These are phyloP conservation scores for Hortiboletus flavorubellus DNA, from an alignment of 768 basidiomycete species.

Conservation along the genomic window DNA sequence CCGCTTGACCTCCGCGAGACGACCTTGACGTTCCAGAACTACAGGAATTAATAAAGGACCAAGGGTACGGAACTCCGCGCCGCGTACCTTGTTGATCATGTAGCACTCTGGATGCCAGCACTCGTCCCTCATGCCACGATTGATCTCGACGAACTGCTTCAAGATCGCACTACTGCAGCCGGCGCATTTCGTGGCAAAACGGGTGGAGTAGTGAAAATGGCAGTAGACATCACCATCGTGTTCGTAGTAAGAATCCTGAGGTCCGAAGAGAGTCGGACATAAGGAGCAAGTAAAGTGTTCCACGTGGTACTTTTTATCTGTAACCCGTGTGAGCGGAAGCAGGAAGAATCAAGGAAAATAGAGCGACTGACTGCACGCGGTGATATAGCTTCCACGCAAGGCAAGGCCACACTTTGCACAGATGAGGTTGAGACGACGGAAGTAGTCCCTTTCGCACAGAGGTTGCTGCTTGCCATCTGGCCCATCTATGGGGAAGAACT, in stretches of 20 bases:
- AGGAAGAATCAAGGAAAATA: not conserved
- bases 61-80: not conserved
- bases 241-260: slow-evolving; percentile 98
- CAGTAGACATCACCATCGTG: slow-evolving; percentile 98
- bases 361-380: slow-evolving; percentile 83
- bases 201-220: slow-evolving; percentile 98
- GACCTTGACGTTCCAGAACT: slow-evolving; percentile 99
- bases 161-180: slow-evolving; percentile 96
- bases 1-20: slow-evolving; percentile 70
- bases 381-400: slow-evolving; percentile 95
- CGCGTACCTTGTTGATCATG: slow-evolving; percentile 95
- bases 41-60: slow-evolving; percentile 13
- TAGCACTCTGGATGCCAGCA: slow-evolving; percentile 99
- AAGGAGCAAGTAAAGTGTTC: slow-evolving; percentile 99
- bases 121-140: slow-evolving; percentile 96
- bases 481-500: slow-evolving; percentile 98
- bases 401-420: slow-evolving; percentile 96
- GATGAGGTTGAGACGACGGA: slow-evolving; percentile 91
- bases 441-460: slow-evolving; percentile 98
- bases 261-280: slow-evolving; percentile 93
- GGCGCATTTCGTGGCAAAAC: slow-evolving; percentile 97
- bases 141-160: slow-evolving; percentile 99
- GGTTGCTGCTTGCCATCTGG: slow-evolving; percentile 85
- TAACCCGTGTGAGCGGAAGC: slow-evolving; percentile 14
- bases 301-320: slow-evolving; percentile 98